Conservation (phyloP, 2,329 filamentous ascomycete genomes). For the Sclerotinia sclerotiorum region DNA sequence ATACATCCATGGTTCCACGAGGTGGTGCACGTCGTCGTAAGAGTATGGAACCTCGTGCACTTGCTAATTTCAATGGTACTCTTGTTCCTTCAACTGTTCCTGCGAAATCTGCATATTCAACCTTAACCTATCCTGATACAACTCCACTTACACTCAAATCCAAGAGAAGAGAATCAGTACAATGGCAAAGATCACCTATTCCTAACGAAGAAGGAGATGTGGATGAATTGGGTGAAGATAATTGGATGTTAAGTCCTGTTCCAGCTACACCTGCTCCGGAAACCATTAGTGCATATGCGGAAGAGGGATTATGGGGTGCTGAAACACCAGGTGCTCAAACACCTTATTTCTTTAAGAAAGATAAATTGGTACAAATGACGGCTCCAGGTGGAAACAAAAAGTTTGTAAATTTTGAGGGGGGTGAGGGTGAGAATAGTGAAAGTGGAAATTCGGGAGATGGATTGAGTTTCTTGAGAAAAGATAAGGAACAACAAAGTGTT, state of each 20-base stretch:
- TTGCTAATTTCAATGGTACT: constrained; percentile 68
- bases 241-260: constrained; percentile 37
- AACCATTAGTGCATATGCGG: constrained; percentile 36
- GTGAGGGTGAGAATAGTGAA: constrained; percentile 20
- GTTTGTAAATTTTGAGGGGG: constrained; percentile 31
- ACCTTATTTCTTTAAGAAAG: constrained; percentile 39
- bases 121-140: constrained; percentile 38
- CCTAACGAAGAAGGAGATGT: constrained; percentile 22
- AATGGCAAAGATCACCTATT: constrained; percentile 41
- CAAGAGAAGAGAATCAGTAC: constrained; percentile 37
- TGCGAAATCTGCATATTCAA: constrained; percentile 35
- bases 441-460: neutral
- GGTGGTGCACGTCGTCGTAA: constrained; percentile 72
- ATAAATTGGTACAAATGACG: constrained; percentile 39
- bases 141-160: constrained; percentile 38
- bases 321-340: constrained; percentile 38
- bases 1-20: constrained; percentile 65
- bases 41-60: constrained; percentile 74
- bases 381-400: constrained; percentile 27
- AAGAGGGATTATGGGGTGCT: constrained; percentile 36
- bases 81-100: constrained; percentile 48
- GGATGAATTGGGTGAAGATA: constrained; percentile 32
- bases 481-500: constrained; percentile 53
- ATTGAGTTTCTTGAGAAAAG: constrained; percentile 45
- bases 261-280: constrained; percentile 39